phyloP scores from a whole-genome alignment of 148 eudicot genomes.

The Arctostaphylos glauca region DNA sequence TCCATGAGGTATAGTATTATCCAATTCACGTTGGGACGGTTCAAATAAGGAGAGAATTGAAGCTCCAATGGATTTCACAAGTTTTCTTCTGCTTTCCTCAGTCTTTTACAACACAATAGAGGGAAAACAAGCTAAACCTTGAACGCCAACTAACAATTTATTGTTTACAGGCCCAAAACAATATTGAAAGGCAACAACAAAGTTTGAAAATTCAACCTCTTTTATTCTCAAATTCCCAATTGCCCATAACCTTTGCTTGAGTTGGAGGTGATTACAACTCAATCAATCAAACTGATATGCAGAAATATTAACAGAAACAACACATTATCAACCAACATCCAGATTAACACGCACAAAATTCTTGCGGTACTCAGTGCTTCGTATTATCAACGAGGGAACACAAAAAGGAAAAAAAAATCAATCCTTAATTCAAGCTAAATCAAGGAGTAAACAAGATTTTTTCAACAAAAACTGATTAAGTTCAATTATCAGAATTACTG shows the following conservation, averaged over 20 bases:
- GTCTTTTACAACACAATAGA: neutral
- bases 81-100: neutral
- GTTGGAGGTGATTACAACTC: slow-evolving; percentile 2
- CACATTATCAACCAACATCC: neutral
- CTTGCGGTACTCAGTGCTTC: too few relatives aligned
- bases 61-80: neutral
- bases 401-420: neutral
- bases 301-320: neutral
- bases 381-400: neutral
- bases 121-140: slow-evolving; percentile 1
- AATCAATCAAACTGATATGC: too few relatives aligned
- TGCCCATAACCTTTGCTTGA: neutral
- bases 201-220: neutral
- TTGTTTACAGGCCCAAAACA: neutral
- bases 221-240: neutral
- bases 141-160: neutral
- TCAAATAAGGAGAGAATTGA: neutral
- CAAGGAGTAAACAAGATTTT: neutral
- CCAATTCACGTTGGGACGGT: neutral
- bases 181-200: neutral
- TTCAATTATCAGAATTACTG: neutral
- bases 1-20: neutral
- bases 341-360: neutral
- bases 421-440: neutral
- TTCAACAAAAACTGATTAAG: neutral